phyloP scores from a whole-genome alignment of 176 grass and related monocot species.

The Aegilops longissima region DNA sequence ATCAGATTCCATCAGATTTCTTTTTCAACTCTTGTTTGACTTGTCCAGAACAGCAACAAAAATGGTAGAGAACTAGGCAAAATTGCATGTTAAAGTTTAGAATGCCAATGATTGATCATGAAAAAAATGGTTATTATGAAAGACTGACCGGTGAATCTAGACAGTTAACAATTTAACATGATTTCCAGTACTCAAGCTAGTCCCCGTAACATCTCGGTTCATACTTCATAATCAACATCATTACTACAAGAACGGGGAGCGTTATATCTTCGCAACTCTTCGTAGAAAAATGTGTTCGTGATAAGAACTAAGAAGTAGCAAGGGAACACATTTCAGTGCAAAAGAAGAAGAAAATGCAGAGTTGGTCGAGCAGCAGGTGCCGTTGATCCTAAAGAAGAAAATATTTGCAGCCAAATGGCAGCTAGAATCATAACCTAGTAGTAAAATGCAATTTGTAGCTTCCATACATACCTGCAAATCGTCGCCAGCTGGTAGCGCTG shows the following conservation, averaged over 20 bases:
- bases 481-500: slow-evolving; percentile 27
- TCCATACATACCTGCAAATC: slow-evolving; percentile 54
- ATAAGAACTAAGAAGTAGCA: neutral
- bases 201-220: neutral
- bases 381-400: neutral
- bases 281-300: neutral
- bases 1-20: neutral
- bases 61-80: neutral
- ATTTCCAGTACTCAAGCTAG: neutral
- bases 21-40: neutral
- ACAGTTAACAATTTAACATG: neutral
- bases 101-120: neutral
- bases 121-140: neutral
- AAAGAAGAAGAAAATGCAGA: neutral
- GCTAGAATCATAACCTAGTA: no score
- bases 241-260: neutral
- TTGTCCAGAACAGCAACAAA: neutral
- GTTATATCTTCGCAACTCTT: neutral
- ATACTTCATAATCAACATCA: slow-evolving; percentile 5
- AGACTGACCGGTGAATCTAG: neutral
- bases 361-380: neutral
- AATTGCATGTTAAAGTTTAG: neutral
- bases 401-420: no score
- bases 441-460: neutral
- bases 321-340: neutral